Base-by-base conservation (phyloP, 2,329 filamentous ascomycete species). In the Cytospora paraplurivora region DNA sequence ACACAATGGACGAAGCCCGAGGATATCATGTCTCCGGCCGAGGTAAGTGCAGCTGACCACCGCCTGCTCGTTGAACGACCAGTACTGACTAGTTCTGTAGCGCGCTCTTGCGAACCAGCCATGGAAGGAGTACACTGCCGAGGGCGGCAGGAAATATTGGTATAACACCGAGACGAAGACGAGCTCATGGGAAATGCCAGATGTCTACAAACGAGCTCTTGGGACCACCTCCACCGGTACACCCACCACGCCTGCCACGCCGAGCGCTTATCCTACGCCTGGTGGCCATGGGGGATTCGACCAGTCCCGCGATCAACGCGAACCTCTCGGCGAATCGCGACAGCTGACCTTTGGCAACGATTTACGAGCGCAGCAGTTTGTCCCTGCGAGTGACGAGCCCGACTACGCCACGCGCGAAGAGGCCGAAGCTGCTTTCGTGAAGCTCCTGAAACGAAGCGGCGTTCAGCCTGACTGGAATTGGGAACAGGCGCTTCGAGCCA, bases 1-100 rank as follows among this genome's bases (percentile, higher is more conserved):
- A 98, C 95, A 37, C 90, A 93, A 84, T 99, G 95, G 95, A 89
- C 88, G 49, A 98, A 97, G 79, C 96, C 95, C 4, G 85, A 90
- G 72, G 95, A 96, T 53, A 81, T 96, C 77, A 93, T 96, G 90
- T 89, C 85, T 27, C 85, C 87, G 7, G 86, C 88, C 58, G 93
- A 97, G 86, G 92, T 93, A 78, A 68, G 77, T 69, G 5, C 44
- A 27, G 6, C 15, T n/a, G 10, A 7, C 17, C n/a, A 49, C 11
- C 12, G 21, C 51, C 58, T 56, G 59, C 63, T 58, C 67, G n/a
- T 33, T 35, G 19, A 66, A 64, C 71, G 37, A 71, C 69, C 7
- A 50, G 44, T 37, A 41, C 57, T 51, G 10, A 54, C 19, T 34
- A 60, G 56, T 65, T 62, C 12, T 62, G 64, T 73, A 93, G 92